A percentile compares a stretch with the other conserved stretches of the same genome.
Conservation (phyloP, 2,329 filamentous ascomycete genomes). For the Beauveria brongniartii region DNA sequence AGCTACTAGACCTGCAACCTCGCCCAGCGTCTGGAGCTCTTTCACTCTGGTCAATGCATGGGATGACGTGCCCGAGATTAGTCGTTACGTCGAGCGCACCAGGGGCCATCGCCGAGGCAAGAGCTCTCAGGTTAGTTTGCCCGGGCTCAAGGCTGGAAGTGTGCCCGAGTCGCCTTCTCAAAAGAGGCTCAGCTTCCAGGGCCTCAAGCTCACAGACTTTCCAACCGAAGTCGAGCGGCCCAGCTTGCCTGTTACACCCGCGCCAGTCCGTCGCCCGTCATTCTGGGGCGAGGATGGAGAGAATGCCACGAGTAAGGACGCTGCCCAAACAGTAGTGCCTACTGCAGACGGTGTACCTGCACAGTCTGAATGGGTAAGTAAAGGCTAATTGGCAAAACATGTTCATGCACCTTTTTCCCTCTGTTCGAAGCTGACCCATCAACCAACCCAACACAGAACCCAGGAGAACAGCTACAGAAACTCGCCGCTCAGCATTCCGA, state of each 20-base stretch:
- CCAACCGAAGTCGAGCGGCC: conserved; percentile 74
- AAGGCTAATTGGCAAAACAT: not conserved
- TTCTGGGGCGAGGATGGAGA: conserved; percentile 52
- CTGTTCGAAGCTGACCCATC: no score
- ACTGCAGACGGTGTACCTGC: conserved; percentile 74
- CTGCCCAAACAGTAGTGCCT: conserved; percentile 58
- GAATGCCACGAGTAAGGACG: conserved; percentile 38
- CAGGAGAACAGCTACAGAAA: conserved; percentile 59
- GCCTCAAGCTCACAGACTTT: conserved; percentile 72
- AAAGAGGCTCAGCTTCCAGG: conserved; percentile 1
- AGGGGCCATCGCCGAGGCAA: conserved; percentile 47
- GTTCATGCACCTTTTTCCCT: not conserved
- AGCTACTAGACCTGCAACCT: conserved; percentile 20
- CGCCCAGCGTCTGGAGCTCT: conserved; percentile 59
- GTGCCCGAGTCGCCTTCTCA: conserved; percentile 1
- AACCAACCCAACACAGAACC: conserved; percentile 49
- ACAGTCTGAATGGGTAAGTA: conserved; percentile 91
- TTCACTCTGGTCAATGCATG: conserved; percentile 81
- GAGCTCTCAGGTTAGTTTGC: conserved; percentile 24
- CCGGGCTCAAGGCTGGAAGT: not conserved
- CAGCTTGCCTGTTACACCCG: conserved; percentile 84
- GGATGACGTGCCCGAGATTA: conserved; percentile 86
- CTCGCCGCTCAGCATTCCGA: conserved; percentile 60
- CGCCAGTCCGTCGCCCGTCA: conserved; percentile 60
- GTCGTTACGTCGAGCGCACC: conserved; percentile 73